phyloP scores from a whole-genome alignment of 2,329 filamentous ascomycete species.

The Sporothrix curviconia region DNA sequence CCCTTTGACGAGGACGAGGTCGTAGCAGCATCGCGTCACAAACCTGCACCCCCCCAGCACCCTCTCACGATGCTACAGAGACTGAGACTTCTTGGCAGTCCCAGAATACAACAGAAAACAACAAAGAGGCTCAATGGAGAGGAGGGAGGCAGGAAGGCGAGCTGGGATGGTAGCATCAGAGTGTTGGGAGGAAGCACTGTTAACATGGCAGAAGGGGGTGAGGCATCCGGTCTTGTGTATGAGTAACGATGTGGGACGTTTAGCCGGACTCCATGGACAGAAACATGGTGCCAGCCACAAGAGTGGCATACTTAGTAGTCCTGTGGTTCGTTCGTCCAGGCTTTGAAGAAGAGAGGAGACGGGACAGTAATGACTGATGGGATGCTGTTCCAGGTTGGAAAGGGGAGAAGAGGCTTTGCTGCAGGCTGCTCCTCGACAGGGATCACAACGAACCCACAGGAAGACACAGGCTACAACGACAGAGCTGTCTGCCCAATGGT shows the following conservation, averaged over 20 bases:
- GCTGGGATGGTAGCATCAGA: too few relatives aligned
- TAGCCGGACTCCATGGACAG: not conserved
- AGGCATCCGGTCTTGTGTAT: not conserved
- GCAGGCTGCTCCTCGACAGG: too few relatives aligned
- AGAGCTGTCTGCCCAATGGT: too few relatives aligned
- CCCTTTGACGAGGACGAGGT: not conserved
- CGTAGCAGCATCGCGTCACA: slow-evolving; percentile 6
- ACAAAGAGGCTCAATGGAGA: not conserved
- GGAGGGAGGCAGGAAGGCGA: too few relatives aligned
- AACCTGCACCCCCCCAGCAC: not conserved
- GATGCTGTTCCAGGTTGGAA: too few relatives aligned
- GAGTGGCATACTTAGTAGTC: not conserved
- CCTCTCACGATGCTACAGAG: not conserved
- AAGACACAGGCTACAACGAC: too few relatives aligned
- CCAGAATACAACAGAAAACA: not conserved
- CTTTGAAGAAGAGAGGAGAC: too few relatives aligned
- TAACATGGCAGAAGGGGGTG: not conserved
- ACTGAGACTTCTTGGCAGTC: slow-evolving; percentile 11
- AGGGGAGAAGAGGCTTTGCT: too few relatives aligned
- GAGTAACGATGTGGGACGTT: not conserved
- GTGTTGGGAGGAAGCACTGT: too few relatives aligned
- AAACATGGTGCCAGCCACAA: not conserved
- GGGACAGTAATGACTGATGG: too few relatives aligned
- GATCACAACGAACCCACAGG: too few relatives aligned
- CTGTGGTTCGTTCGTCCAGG: not conserved